Evolutionary conservation across 768 basidiomycete species (phyloP).

Genomic region (Tulasnella sp.): DNA sequence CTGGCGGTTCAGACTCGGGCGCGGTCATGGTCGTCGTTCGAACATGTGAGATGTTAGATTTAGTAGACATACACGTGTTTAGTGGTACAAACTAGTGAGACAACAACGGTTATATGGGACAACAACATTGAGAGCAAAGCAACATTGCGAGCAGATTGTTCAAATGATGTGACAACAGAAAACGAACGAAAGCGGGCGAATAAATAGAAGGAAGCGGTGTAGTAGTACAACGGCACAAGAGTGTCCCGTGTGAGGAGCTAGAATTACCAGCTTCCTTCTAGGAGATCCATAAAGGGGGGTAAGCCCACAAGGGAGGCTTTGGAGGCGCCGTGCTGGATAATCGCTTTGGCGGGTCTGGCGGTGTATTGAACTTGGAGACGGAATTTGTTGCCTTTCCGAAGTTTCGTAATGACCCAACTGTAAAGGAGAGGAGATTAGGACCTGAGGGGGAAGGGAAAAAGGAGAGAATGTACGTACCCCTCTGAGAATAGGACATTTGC

Average conservation of each 20-base stretch:
- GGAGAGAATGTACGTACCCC: slow-evolving; percentile 1
- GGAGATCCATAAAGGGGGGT: slow-evolving; percentile 16
- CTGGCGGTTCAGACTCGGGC: background rate
- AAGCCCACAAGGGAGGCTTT: background rate
- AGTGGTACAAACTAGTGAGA: too few species aligned
- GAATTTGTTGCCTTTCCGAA: slow-evolving; percentile 10
- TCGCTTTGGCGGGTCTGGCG: slow-evolving; percentile 6
- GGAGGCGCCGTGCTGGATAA: slow-evolving; percentile 8
- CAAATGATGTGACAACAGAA: too few species aligned
- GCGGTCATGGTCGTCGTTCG: too few species aligned
- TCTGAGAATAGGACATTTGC: slow-evolving; percentile 14
- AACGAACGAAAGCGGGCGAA: slow-evolving; percentile 10
- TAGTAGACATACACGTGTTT: background rate
- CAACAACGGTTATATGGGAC: too few species aligned
- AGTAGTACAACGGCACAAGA: background rate
- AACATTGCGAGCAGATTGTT: too few species aligned
- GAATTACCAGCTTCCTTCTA: slow-evolving; percentile 3
- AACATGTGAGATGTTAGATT: too few species aligned
- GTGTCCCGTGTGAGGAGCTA: background rate
- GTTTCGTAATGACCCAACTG: slow-evolving; percentile 9
- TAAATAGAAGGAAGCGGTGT: background rate
- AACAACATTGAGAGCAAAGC: too few species aligned
- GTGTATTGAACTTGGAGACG: slow-evolving; percentile 12
- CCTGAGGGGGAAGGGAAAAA: background rate
- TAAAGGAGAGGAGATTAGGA: background rate